Conservation (phyloP, 345 rosid genomes). For the Melaleuca alternifolia region DNA sequence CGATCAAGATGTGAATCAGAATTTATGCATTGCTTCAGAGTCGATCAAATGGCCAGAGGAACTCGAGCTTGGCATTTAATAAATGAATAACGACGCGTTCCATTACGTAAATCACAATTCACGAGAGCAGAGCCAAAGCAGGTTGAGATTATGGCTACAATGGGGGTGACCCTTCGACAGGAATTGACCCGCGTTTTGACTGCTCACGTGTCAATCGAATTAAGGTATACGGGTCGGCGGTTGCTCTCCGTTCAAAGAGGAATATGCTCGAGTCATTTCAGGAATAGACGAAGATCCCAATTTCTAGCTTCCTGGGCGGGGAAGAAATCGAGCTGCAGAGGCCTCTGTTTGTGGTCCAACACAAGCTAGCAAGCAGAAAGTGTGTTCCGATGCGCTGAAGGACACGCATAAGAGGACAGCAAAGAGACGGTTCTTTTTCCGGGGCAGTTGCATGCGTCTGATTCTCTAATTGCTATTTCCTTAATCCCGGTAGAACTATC, state of each 20-base stretch:
- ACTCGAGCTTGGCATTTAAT: background rate
- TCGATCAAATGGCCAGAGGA: background rate
- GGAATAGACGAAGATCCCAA: background rate
- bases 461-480: background rate
- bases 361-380: background rate
- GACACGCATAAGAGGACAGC: background rate
- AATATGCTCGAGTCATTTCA: background rate
- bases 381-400: background rate
- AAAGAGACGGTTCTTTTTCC: too few species aligned
- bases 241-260: background rate
- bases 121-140: background rate
- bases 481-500: background rate
- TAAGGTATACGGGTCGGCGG: background rate
- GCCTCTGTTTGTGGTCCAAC: background rate
- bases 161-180: background rate
- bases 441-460: rapidly evolving
- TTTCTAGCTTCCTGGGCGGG: background rate
- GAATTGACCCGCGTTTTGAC: background rate
- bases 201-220: background rate
- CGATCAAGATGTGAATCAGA: too few species aligned
- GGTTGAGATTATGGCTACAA: background rate
- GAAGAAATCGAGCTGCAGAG: background rate
- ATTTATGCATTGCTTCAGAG: too few species aligned
- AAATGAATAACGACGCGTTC: background rate
- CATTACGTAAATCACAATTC: background rate